These are phyloP conservation scores for Ustilago loliicola DNA, from an alignment of 1,284 basidiomycete genomes.

Conservation along the genomic window DNA sequence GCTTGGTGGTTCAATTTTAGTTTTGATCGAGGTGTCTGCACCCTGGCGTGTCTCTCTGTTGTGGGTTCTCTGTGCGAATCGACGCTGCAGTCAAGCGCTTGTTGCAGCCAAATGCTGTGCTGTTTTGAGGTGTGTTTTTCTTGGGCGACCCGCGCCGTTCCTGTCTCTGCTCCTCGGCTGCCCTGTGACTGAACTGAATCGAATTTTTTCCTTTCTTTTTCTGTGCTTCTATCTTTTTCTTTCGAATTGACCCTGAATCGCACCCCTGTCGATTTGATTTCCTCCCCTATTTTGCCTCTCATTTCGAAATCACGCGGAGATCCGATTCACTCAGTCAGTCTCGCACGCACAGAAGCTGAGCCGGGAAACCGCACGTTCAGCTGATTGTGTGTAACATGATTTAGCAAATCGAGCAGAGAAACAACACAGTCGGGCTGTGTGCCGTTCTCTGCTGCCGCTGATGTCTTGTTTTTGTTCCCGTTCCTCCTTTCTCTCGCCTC, in stretches of 20 bases:
- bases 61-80: constrained; percentile 2
- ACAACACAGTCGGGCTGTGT: not conserved
- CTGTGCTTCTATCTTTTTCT: too few relatives aligned
- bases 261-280: constrained; percentile 12
- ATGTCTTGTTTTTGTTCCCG: constrained; percentile 4
- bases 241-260: constrained; percentile 11
- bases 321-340: not conserved
- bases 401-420: not conserved
- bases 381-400: constrained; percentile 6
- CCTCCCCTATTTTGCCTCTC: constrained; percentile 14
- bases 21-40: not conserved
- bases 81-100: constrained; percentile 6
- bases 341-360: too few relatives aligned
- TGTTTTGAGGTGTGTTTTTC: not conserved
- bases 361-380: constrained; percentile 13
- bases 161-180: too few relatives aligned
- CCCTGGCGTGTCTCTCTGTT: not conserved
- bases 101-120: constrained; percentile 1
- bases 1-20: not conserved
- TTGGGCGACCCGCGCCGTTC: too few relatives aligned
- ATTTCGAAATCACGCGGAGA: not conserved
- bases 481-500: not conserved
- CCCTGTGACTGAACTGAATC: not conserved
- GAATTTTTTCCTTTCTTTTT: not conserved
- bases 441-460: not conserved